These are phyloP conservation scores for Ajuga reptans DNA, from an alignment of 305 asterid species.

Conservation along the genomic window DNA sequence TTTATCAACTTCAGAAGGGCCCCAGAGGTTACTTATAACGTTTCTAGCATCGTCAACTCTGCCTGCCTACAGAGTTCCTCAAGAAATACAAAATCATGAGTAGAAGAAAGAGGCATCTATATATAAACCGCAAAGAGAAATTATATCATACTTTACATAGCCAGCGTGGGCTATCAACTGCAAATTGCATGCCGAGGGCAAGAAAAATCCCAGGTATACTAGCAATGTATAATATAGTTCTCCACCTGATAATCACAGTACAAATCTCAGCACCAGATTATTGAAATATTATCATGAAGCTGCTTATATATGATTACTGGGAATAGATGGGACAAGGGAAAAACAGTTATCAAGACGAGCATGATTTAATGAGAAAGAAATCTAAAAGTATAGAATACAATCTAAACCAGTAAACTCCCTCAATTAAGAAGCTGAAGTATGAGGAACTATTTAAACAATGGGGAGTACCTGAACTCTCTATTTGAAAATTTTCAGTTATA, in stretches of 20 bases:
- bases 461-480: not conserved
- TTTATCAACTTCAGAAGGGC: conserved; percentile 50
- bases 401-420: not conserved
- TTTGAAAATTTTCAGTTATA: not conserved
- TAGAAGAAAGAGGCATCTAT: conserved; percentile 5
- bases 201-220: conserved; percentile 59
- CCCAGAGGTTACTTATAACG: conserved; percentile 60
- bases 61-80: conserved; percentile 46
- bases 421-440: not conserved
- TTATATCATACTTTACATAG: conserved; percentile 54
- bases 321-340: not conserved
- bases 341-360: not conserved
- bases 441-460: not conserved
- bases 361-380: not conserved
- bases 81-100: conserved; percentile 5
- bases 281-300: not conserved
- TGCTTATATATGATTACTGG: not conserved
- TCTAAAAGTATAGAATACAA: not conserved
- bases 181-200: conserved; percentile 75
- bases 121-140: conserved; percentile 4
- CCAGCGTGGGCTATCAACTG: conserved; percentile 94
- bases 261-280: not conserved
- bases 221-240: conserved; percentile 59
- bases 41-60: conserved; percentile 57
- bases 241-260: conserved; percentile 57